Evolutionary conservation across 2,329 filamentous ascomycete genomes (phyloP).

Genomic region (Colletotrichum magnum): DNA sequence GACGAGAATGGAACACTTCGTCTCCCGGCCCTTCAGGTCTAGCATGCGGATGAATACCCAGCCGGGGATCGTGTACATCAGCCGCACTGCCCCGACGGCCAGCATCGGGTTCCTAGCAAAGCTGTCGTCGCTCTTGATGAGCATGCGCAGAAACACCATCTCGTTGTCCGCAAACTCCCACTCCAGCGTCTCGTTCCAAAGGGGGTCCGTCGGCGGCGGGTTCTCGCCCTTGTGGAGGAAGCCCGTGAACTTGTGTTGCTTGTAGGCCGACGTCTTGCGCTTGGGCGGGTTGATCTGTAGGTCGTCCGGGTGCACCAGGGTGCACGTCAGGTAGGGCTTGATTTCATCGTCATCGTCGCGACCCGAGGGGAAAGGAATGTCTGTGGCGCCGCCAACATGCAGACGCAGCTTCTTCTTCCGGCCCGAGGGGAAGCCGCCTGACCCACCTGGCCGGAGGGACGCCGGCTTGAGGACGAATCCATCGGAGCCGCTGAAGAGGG

Average conservation of each 20-base stretch:
- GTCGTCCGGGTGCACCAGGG: constrained; percentile 71
- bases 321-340: constrained; percentile 76
- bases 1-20: constrained; percentile 72
- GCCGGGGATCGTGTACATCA: constrained; percentile 68
- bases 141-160: constrained; percentile 73
- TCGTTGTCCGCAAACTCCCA: constrained; percentile 80
- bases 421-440: constrained; percentile 60
- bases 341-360: constrained; percentile 64
- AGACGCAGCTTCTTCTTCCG: constrained; percentile 65
- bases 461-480: constrained; percentile 77
- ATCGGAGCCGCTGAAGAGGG: constrained; percentile 74
- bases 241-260: constrained; percentile 68
- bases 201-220: constrained; percentile 70
- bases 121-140: constrained; percentile 77
- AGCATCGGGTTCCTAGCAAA: constrained; percentile 75
- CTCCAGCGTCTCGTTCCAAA: constrained; percentile 77
- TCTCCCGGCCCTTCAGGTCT: constrained; percentile 75
- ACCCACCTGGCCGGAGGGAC: constrained; percentile 69
- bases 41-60: constrained; percentile 77
- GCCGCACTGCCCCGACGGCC: constrained; percentile 71
- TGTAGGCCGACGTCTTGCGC: constrained; percentile 73
- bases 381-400: constrained; percentile 73
- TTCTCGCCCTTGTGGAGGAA: constrained; percentile 72
- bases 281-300: constrained; percentile 66
- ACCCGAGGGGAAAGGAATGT: constrained; percentile 68